Evolutionary conservation across 768 basidiomycete genomes (phyloP).

Genomic region (Ephemerocybe angulata): DNA sequence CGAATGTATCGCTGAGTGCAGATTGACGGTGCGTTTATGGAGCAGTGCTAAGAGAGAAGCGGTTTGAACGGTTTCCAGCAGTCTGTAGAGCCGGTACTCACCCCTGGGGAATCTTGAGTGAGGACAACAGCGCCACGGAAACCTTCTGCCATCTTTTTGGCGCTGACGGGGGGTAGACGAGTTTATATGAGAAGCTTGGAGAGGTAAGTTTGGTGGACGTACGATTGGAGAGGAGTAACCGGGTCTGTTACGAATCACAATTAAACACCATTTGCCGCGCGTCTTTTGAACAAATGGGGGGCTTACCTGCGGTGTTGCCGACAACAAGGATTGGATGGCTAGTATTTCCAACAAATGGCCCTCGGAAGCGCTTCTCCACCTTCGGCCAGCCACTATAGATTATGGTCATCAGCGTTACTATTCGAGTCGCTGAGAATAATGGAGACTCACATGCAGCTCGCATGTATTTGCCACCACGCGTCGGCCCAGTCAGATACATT

Average conservation of each 20-base stretch:
- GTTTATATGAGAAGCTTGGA: not conserved
- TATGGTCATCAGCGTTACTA: not conserved
- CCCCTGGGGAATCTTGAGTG: slow-evolving; percentile 40
- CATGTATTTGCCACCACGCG: slow-evolving; percentile 25
- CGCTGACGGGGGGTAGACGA: slow-evolving; percentile 21
- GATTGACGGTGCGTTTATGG: slow-evolving; percentile 27
- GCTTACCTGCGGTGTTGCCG: slow-evolving; percentile 37
- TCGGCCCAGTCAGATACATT: slow-evolving; percentile 28
- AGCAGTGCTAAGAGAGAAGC: slow-evolving; percentile 26
- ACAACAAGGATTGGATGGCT: slow-evolving; percentile 38
- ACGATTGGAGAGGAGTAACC: slow-evolving; percentile 28
- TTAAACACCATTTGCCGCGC: not conserved
- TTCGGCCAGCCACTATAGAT: slow-evolving; percentile 12
- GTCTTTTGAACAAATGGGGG: not conserved
- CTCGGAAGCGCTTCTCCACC: slow-evolving; percentile 16
- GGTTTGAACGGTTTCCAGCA: not conserved
- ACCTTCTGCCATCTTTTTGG: slow-evolving; percentile 34
- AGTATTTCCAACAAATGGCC: slow-evolving; percentile 35
- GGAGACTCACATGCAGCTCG: slow-evolving; percentile 29
- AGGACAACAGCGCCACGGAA: slow-evolving; percentile 39
- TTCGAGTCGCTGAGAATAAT: not conserved
- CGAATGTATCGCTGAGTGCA: slow-evolving; percentile 34
- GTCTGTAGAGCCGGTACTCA: slow-evolving; percentile 16
- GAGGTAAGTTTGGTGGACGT: slow-evolving; percentile 4
- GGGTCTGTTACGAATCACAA: slow-evolving; percentile 20